Evolutionary conservation across 495 filamentous ascomycete genomes (phyloP), one percentile per base, ranked within the genome.

Genomic region (Stereocaulon alpinum): DNA sequence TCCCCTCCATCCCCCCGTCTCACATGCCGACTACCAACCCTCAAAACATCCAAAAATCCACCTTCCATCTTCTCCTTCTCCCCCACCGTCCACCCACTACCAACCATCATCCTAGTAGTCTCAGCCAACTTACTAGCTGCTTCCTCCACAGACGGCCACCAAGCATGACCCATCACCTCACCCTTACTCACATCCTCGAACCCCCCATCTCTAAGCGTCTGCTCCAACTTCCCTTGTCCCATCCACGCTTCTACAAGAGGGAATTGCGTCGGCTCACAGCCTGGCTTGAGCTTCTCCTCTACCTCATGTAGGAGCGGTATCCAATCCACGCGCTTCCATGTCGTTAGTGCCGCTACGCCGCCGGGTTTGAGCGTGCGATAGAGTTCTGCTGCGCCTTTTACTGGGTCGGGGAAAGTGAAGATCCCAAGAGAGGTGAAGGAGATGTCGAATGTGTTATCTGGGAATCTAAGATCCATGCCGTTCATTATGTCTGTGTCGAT

Each of bases 311-410:
- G 29, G 0, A 61, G 41, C 4, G 47, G 29, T 1, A 51, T 45
- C 63, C 59, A 64, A 12, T 63, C 72, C 34, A 65, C 64, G 29
- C 63, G 43, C 44, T 69, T 71, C 70, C 67, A 75, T 17, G 65
- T 66, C 18, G 69, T 74, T 0, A 74, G 40, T 2, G 70, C 61
- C 1, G 72, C 70, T 2, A 70, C 57, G 37, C 72, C 72, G 42
- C 60, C 66, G 6, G 70, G 66, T 34, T 67, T 67, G 5, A 77
- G 68, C 2, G 59, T 62, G 48, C 63, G 63, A 37, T 55, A 17
- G 2, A 64, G 48, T 24, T 64, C 59, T 5, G 30, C 14, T 4
- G 50, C 49, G 7, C 54, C 58, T 4, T 17, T 45, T 9, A 57
- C 22, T 18, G 62, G 62, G 37, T 61, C 53, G 0, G 53, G 58